Evolutionary conservation across 2,329 filamentous ascomycete species (phyloP), one percentile per base, ranked within the genome.

Genomic region (Lasiodiplodia gonubiensis): DNA sequence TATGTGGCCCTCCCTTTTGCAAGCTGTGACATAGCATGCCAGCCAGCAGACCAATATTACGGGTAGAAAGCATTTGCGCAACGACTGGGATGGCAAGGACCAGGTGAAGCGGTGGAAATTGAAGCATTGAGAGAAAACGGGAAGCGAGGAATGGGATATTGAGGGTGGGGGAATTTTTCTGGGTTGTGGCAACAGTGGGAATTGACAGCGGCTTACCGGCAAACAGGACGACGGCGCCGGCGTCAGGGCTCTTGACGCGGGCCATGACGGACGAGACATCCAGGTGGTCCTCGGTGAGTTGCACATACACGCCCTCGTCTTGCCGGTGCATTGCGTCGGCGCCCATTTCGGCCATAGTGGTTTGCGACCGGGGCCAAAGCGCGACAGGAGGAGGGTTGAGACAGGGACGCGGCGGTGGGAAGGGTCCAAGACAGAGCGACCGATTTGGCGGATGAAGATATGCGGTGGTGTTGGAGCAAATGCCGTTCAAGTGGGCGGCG

Each of bases 211-310:
- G 23, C 33, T 71, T 82, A 89, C 91, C 91, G 68, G 90, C 89
- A 76, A 94, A 94, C 39, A 93, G 74, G 11, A 94, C 90, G 59
- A 93, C 90, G 14, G 91, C 91, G 6, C 91, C 91, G 12, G 91
- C 91, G 72, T 88, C 86, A 23, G 90, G 89, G 72, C 87, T 92
- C 70, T 90, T 89, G 25, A 95, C 91, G 55, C 83, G 85, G 71
- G 89, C 82, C 78, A 93, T 90, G 35, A 86, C 81, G 5, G 82
- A 73, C 23, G 84, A 81, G 23, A 85, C 80, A 74, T 89, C 83
- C 68, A 95, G 86, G 51, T 82, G 77, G 42, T 86, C 79, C 69
- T 88, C 81, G 3, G 91, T 93, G 10, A 96, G 83, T 61, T 87
- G 88, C 49, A 93, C 90, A 76, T 89, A 87, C 76, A 90, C 88